These are phyloP conservation scores for Trichosporon asahii DNA, from an alignment of 1,284 basidiomycete genomes.

Conservation along the genomic window DNA sequence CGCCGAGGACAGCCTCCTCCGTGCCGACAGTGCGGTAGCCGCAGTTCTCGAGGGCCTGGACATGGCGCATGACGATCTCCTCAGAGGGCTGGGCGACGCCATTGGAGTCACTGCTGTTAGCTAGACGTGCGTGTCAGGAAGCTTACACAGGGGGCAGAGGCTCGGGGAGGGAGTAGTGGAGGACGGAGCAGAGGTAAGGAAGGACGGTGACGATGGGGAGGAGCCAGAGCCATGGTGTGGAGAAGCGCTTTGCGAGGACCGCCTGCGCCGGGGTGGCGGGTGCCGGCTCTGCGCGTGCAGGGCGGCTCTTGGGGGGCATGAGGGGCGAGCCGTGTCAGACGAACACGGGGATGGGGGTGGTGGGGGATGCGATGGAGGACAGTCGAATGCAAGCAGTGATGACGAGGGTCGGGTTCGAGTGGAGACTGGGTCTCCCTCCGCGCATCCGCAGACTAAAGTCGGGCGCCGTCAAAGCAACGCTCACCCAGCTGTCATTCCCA, in stretches of 20 bases:
- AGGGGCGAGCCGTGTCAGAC: neutral
- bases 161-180: slow-evolving; percentile 42
- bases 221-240: slow-evolving; percentile 26
- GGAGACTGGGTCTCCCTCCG: neutral
- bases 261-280: neutral
- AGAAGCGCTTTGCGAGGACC: neutral
- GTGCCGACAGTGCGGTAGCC: slow-evolving; percentile 93
- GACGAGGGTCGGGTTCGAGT: neutral
- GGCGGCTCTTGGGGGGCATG: slow-evolving; percentile 4
- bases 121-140: neutral
- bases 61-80: slow-evolving; percentile 41
- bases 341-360: neutral
- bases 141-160: slow-evolving; percentile 30
- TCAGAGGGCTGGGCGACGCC: slow-evolving; percentile 43
- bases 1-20: slow-evolving; percentile 77
- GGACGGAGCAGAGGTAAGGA: slow-evolving; percentile 32
- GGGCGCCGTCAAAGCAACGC: no score
- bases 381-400: neutral
- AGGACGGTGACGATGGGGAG: slow-evolving; percentile 33
- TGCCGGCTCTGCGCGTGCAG: slow-evolving; percentile 2
- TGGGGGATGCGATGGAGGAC: neutral
- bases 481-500: neutral
- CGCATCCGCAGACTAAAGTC: neutral
- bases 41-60: slow-evolving; percentile 62
- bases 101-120: slow-evolving; percentile 27